Conservation (phyloP, 345 rosid species). For the Nasturtium officinale region DNA sequence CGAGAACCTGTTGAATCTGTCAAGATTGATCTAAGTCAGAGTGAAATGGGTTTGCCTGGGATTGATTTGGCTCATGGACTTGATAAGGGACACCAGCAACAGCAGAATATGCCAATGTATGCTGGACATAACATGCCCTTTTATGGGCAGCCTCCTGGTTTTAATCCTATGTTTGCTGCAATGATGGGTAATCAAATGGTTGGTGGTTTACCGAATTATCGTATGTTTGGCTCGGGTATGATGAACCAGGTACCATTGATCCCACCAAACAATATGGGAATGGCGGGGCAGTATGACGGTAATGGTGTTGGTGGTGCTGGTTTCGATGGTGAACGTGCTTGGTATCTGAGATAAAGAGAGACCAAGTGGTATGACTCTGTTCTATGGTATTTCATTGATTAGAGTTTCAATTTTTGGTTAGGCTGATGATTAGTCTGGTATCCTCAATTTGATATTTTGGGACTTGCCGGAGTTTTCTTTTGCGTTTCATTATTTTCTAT, state of each 20-base stretch:
- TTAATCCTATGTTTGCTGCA: conserved; percentile 41
- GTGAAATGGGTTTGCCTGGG: conserved; percentile 34
- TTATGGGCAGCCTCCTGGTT: conserved; percentile 35
- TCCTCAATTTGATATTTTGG: conserved; percentile 6
- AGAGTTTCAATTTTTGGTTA: conserved; percentile 31
- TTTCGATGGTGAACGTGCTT: conserved; percentile 42
- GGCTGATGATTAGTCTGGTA: conserved; percentile 31
- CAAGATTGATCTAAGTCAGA: conserved; percentile 39
- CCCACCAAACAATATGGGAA: conserved; percentile 35
- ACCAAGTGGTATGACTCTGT: conserved; percentile 25
- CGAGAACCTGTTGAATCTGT: conserved; percentile 40
- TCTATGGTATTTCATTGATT: conserved; percentile 20
- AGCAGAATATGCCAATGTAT: conserved; percentile 30
- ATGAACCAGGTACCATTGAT: conserved; percentile 28
- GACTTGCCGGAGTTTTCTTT: conserved; percentile 16
- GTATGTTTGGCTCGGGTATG: conserved; percentile 40
- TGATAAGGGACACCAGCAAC: conserved; percentile 32
- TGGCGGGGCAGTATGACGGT: conserved; percentile 37
- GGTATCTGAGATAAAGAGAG: conserved; percentile 39
- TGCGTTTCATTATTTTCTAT: conserved; percentile 7
- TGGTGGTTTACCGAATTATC: conserved; percentile 36
- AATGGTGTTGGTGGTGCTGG: conserved; percentile 34
- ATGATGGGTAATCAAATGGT: conserved; percentile 36
- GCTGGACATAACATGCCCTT: conserved; percentile 40
- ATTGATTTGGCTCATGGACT: conserved; percentile 7